Evolutionary conservation across 1,284 basidiomycete species (phyloP).

Genomic region (Marasmius tenuissimus): DNA sequence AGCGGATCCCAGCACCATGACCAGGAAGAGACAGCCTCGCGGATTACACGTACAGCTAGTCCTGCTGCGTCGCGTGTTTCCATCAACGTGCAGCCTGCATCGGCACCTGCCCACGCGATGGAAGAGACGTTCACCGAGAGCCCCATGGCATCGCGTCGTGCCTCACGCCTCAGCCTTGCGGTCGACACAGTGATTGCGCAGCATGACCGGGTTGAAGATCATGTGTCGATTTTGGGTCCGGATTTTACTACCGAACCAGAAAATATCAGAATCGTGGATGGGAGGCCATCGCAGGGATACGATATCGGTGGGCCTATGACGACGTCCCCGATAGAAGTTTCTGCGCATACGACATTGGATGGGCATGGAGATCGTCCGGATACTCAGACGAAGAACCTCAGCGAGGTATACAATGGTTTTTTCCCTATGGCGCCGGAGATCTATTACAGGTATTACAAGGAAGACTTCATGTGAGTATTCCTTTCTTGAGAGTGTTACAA

Average conservation of each 20-base stretch:
- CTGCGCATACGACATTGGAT: background rate
- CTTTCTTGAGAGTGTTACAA: background rate
- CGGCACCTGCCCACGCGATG: background rate
- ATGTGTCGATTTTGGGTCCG: background rate
- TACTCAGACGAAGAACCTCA: background rate
- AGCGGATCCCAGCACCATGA: background rate
- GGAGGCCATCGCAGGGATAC: background rate
- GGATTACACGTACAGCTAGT: background rate
- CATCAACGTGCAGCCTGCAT: background rate
- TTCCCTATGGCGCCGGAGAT: constrained; percentile 4
- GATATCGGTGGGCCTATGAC: background rate
- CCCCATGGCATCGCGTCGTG: background rate
- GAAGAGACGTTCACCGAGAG: background rate
- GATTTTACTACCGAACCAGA: background rate
- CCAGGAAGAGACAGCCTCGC: background rate
- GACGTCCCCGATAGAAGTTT: background rate
- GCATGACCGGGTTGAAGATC: background rate
- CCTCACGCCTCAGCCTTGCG: background rate
- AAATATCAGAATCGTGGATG: background rate
- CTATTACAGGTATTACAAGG: constrained; percentile 6
- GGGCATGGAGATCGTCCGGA: background rate
- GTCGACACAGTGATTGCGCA: background rate
- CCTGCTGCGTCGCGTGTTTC: background rate
- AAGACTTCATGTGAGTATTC: constrained; percentile 2
- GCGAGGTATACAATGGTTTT: constrained; percentile 2